Base-by-base conservation (phyloP, 1,284 basidiomycete genomes). In the Leccinum solheimii region DNA sequence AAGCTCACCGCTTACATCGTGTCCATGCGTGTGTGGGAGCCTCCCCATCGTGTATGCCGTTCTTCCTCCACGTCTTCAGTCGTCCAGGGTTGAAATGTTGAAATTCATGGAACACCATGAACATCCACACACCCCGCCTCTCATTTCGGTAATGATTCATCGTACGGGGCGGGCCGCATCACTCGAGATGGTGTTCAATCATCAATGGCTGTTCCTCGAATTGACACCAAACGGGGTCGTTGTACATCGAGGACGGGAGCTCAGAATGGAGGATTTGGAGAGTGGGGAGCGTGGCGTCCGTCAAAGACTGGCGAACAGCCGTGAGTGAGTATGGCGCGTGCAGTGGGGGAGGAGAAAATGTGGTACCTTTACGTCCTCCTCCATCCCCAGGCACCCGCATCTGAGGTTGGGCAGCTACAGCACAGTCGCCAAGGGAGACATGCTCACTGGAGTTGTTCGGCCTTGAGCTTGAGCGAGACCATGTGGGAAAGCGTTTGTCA, bases 181-280 rank as follows among this genome's bases (percentile, higher is more conserved):
- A 74, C 91, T 72, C 74, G 92, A 21, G 83, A 21, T 45, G 43
- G 43, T 11, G 19, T 19, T n/a, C 43, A n/a, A 19, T 6, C 6
- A 48, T 13, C 21, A 14, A 49, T 27, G 8, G 9, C 86, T 0
- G 76, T 89, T 45, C 26, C 73, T 90, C 56, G 81, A 90, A 66
- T 77, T 82, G 40, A 83, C 85, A 0, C 82, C 11, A 86, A 56
- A 78, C 80, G 1, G 91, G 90, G 3, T 90, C 90, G 11, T 73
- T 87, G 64, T 92, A 85, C 71, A 86, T 72, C 88, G 92, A 75
- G 89, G 91, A 3, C 79, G n/a, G 91, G 74, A 88, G 68, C 81
- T 92, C 1, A 90, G 84, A 0, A 78, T 88, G 75, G 82, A 80
- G 74, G 92, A 92, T 64, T 82, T 90, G 77, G 34, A 72, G 76